These are phyloP conservation scores for Blepharisma japonicum DNA, from an alignment of 73 alveolate genomes.

Conservation along the genomic window DNA sequence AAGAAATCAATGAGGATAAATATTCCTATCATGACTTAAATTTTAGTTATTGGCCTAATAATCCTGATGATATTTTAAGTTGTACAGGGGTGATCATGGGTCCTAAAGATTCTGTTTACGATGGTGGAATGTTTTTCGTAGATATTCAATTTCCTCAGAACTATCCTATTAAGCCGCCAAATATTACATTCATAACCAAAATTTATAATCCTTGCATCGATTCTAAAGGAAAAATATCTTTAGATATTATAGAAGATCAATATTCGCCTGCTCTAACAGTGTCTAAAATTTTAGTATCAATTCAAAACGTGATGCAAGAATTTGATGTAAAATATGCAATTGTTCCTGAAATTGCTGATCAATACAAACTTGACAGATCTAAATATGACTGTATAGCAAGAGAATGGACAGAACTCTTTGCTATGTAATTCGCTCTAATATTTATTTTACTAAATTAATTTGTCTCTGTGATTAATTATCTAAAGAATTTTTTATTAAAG, in stretches of 20 bases:
- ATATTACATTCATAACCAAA: conserved; percentile 39
- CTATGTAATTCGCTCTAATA: too few relatives aligned
- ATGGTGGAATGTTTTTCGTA: conserved; percentile 45
- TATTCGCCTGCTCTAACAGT: conserved; percentile 82
- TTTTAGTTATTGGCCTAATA: too few relatives aligned
- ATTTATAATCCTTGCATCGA: conserved; percentile 21
- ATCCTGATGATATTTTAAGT: neutral
- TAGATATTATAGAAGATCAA: conserved; percentile 73
- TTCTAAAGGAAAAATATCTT: conserved; percentile 49
- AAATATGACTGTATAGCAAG: too few relatives aligned
- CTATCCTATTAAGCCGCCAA: conserved; percentile 54
- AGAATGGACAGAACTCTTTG: neutral
- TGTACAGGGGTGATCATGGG: neutral
- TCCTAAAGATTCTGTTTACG: conserved; percentile 31
- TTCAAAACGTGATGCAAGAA: conserved; percentile 59
- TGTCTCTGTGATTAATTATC: too few relatives aligned
- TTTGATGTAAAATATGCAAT: conserved; percentile 45
- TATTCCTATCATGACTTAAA: too few relatives aligned
- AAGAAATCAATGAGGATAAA: neutral
- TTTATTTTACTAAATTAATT: too few relatives aligned
- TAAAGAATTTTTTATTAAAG: too few relatives aligned
- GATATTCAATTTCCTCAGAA: conserved; percentile 34
- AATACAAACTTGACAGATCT: too few relatives aligned
- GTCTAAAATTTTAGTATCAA: conserved; percentile 63
- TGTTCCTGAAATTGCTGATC: neutral